Conservation (phyloP, 2,329 filamentous ascomycete species). For the Laburnicola sp. region DNA sequence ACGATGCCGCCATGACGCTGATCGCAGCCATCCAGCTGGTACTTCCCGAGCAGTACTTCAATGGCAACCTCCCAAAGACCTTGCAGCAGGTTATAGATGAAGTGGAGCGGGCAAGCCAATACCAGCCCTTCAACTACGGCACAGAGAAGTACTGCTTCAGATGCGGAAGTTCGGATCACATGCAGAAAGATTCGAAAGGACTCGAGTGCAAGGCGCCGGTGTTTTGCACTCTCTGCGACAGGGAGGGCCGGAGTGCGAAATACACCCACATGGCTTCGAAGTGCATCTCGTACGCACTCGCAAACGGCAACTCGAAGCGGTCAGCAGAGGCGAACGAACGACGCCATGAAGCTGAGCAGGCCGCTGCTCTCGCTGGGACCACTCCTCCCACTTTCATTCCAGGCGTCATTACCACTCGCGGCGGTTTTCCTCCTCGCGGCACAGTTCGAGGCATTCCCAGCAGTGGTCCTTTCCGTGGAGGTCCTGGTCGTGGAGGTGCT, state of each 20-base stretch:
- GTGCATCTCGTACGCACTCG: background rate
- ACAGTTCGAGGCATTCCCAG: too few species aligned
- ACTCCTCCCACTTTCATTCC: background rate
- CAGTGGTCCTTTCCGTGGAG: background rate
- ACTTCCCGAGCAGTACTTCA: background rate
- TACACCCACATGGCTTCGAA: background rate
- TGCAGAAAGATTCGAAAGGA: background rate
- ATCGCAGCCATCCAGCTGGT: conserved; percentile 28
- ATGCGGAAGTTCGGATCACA: background rate
- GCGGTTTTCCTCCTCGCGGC: too few species aligned
- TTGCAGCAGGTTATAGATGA: background rate
- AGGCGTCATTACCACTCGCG: background rate
- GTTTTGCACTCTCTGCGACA: background rate
- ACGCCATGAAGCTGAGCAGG: background rate
- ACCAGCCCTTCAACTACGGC: background rate
- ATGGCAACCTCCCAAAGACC: background rate
- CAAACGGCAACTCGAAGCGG: background rate
- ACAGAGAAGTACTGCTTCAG: background rate
- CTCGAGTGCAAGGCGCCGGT: background rate
- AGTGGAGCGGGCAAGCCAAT: background rate
- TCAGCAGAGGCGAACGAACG: background rate
- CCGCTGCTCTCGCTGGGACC: background rate
- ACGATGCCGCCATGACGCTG: conserved; percentile 28
- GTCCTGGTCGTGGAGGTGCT: background rate
- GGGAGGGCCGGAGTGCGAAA: background rate